phyloP scores from a whole-genome alignment of 306 rosid genomes.

The Senna siamea region DNA sequence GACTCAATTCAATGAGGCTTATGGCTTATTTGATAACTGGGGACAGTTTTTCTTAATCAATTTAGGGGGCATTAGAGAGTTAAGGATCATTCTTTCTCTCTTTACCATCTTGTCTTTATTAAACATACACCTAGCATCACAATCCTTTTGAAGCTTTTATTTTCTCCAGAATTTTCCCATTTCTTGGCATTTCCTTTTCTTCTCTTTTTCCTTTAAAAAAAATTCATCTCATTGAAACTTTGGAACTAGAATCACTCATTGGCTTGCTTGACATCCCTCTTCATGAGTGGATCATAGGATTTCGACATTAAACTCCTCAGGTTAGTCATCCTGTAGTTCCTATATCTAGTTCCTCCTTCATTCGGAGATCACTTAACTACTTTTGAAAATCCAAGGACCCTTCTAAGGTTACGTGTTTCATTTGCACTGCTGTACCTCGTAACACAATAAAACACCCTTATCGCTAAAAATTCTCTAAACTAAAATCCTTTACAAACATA shows the following conservation, averaged over 20 bases:
- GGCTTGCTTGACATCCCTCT: neutral
- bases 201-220: neutral
- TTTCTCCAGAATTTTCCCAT: neutral
- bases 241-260: neutral
- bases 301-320: neutral
- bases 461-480: too few species aligned
- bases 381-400: neutral
- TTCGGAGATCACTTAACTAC: neutral
- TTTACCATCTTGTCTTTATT: neutral
- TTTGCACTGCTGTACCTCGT: neutral
- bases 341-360: neutral
- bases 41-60: too few species aligned
- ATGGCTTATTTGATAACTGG: neutral
- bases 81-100: neutral
- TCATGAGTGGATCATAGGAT: neutral
- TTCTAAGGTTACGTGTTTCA: neutral
- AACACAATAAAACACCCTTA: too few species aligned
- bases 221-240: neutral
- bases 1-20: neutral
- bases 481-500: too few species aligned
- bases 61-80: neutral
- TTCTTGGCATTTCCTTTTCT: neutral
- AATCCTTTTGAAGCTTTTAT: neutral
- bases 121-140: neutral
- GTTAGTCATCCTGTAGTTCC: neutral